A percentile compares a stretch with the other conserved stretches of the same genome.
Evolutionary conservation across 2,329 filamentous ascomycete genomes (phyloP).

Genomic region (Magnaporthiopsis rhizophila): DNA sequence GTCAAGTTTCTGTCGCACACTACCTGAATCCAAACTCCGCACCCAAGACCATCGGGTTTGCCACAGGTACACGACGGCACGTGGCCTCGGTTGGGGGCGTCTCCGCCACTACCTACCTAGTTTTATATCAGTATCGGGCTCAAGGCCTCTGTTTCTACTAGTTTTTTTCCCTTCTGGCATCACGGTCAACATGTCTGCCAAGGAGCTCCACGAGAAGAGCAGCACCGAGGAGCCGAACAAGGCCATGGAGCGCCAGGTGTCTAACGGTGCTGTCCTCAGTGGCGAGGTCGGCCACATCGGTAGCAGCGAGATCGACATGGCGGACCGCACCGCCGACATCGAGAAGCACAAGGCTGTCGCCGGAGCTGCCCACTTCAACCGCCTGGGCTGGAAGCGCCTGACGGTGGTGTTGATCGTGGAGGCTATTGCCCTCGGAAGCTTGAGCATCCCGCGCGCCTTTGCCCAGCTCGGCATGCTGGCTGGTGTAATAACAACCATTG

Average conservation of each 20-base stretch:
- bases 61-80: not conserved
- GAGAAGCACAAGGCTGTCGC: conserved; percentile 13
- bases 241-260: not conserved
- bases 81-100: not conserved
- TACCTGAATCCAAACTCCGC: not conserved
- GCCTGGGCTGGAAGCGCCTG: conserved; percentile 48
- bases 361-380: conserved; percentile 41
- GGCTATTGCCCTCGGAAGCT: conserved; percentile 45
- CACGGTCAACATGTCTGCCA: not conserved
- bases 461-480: conserved; percentile 44
- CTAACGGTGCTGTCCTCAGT: conserved; percentile 48
- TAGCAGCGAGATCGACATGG: conserved; percentile 32
- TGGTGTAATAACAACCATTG: conserved; percentile 27
- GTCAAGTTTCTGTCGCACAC: not conserved
- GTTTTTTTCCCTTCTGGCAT: not conserved
- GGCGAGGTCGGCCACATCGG: conserved; percentile 57
- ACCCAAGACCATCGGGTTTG: not conserved
- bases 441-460: conserved; percentile 44
- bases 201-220: not conserved
- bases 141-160: not conserved
- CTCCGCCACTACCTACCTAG: not conserved
- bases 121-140: not conserved
- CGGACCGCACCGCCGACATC: conserved; percentile 16
- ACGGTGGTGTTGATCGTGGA: conserved; percentile 49
- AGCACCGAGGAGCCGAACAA: not conserved